Base-by-base conservation (phyloP, 768 basidiomycete species). In the Thelephora ganbajun region DNA sequence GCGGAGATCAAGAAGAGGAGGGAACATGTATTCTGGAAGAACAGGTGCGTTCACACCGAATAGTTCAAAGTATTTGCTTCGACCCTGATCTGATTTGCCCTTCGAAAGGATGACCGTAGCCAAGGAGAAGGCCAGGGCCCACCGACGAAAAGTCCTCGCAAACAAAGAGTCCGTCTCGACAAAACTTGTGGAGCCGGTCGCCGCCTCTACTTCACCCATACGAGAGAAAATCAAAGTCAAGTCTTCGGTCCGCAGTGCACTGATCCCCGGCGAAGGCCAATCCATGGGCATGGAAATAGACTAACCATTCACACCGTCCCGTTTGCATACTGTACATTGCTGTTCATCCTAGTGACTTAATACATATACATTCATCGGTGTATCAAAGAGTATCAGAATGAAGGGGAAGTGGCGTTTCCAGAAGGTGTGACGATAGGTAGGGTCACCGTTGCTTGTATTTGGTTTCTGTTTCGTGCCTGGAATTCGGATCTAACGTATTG, bases 21-120 rank as follows among this genome's bases (percentile, higher is more conserved):
- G 63, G 96, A 98, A 61, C 76, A 82, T 51, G 90, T 86, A 18
- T 98, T 98, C 77, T 98, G 83, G 81, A 98, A 91, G 68, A 87
- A 87, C 70, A 77, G 85, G 83, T 79, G 49, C 50, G 68, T 58
- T 50, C 7, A 14, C 9, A n/a, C n/a, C n/a, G n/a, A n/a, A n/a
- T n/a, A n/a, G n/a, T n/a, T n/a, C n/a, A n/a, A 37, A 11, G 35
- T 36, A 19, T 37, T 2, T 13, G 36, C 36, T 37, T n/a, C n/a
- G n/a, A n/a, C 26, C 42, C 14, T 48, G 12, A 14, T 45, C n/a
- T 9, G 26, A 4, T 30, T 30, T 9, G 9, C 33, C 14, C 6
- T 30, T 46, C 13, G 51, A 19, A 56, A 94, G 91, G 59, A 93
- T 96, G 91, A 79, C 83, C 13, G 74, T 73, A 53, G 82, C 81